phyloP scores from a whole-genome alignment of 2,329 filamentous ascomycete genomes.

The Penicillium hordei region DNA sequence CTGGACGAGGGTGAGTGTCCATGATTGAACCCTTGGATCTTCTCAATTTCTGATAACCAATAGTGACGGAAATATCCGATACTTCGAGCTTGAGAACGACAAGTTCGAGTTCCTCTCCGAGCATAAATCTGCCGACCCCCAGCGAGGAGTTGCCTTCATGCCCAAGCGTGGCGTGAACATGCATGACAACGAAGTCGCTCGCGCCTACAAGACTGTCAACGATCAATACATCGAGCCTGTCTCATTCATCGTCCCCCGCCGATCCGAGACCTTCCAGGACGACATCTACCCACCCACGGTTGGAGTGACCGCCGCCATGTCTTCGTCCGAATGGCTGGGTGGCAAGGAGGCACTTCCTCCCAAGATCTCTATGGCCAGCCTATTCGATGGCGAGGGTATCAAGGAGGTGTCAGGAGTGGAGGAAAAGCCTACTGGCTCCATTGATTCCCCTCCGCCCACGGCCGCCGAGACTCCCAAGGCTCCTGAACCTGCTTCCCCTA shows the following conservation, averaged over 20 bases:
- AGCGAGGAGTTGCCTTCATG: constrained; percentile 90
- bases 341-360: constrained; percentile 82
- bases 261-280: constrained; percentile 92
- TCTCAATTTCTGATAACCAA: constrained; percentile 12
- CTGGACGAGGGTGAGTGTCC: constrained; percentile 81
- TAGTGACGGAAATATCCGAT: constrained; percentile 97
- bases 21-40: not conserved
- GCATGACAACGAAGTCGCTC: constrained; percentile 94
- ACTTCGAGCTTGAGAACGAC: constrained; percentile 97
- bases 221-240: constrained; percentile 93
- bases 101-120: constrained; percentile 97
- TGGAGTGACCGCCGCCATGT: constrained; percentile 77
- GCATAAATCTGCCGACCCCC: constrained; percentile 94
- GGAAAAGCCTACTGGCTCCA: constrained; percentile 36
- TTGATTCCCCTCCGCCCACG: constrained; percentile 50
- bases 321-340: constrained; percentile 76
- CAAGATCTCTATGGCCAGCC: constrained; percentile 89
- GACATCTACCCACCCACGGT: constrained; percentile 91
- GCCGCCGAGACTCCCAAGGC: constrained; percentile 41
- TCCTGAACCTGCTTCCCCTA: constrained; percentile 34
- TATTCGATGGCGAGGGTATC: constrained; percentile 81
- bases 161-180: constrained; percentile 94
- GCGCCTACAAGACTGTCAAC: constrained; percentile 95
- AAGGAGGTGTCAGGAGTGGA: constrained; percentile 64
- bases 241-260: constrained; percentile 92